A percentile compares a stretch with the other conserved stretches of the same genome.
Evolutionary conservation across 306 rosid genomes (phyloP).

Genomic region (Vicia sativa): DNA sequence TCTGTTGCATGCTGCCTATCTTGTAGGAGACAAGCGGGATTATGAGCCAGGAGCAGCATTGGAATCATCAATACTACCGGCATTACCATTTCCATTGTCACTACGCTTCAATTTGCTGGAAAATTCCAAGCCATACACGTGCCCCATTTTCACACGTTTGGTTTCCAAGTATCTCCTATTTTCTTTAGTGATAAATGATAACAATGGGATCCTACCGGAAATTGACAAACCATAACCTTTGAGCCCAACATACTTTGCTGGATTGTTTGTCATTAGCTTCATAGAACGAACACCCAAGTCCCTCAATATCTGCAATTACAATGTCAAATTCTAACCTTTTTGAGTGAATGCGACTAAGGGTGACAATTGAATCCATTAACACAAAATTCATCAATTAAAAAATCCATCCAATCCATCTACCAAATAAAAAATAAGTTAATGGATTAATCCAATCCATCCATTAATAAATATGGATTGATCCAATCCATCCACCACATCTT

Average conservation of each 20-base stretch:
- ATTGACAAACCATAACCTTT: slow-evolving; percentile 84
- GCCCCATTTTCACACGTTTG: slow-evolving; percentile 80
- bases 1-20: slow-evolving; percentile 11
- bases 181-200: slow-evolving; percentile 71
- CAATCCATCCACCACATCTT: too few species aligned
- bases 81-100: slow-evolving; percentile 47
- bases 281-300: slow-evolving; percentile 81
- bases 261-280: slow-evolving; percentile 94
- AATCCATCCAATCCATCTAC: too few species aligned
- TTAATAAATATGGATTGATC: too few species aligned
- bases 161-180: slow-evolving; percentile 78
- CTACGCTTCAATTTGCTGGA: slow-evolving; percentile 38
- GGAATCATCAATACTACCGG: slow-evolving; percentile 41
- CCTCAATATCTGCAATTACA: slow-evolving; percentile 64
- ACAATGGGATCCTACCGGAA: slow-evolving; percentile 75
- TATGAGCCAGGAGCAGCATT: slow-evolving; percentile 42
- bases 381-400: too few species aligned
- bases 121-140: slow-evolving; percentile 54
- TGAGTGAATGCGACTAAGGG: slow-evolving; percentile 13
- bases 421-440: too few species aligned
- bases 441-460: too few species aligned
- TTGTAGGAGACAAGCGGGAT: slow-evolving; percentile 11
- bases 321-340: slow-evolving; percentile 16
- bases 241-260: slow-evolving; percentile 75
- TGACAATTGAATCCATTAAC: too few species aligned